Base-by-base conservation (phyloP, 2,329 filamentous ascomycete species). In the Ophiostoma australiae region DNA sequence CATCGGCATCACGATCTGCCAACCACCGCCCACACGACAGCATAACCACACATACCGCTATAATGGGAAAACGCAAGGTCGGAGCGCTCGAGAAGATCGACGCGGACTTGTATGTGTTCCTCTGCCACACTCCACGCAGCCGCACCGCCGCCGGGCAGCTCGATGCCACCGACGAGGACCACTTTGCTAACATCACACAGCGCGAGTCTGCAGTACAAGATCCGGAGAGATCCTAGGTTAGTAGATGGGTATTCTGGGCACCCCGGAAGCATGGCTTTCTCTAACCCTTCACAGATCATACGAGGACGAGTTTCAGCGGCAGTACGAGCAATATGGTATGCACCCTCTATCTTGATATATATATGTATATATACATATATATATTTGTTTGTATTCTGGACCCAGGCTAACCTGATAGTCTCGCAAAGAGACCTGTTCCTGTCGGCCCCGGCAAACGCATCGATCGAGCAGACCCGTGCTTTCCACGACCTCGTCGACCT, bases 61-160 rank as follows among this genome's bases (percentile, higher is more conserved):
- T 67, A 73, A 95, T 93, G 89, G 91, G 89, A 72, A 97, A 97
- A 82, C 87, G 93, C 80, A 96, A 95, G 83, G 87, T 97, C 72
- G 92, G 91, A 71, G 94, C 94, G 73, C 89, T 97, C 80, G 94
- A 97, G 82, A 97, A 97, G 86, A 89, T 97, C 76, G 94, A 97
- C 78, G 94, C 93, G 44, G 93, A 97, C 81, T 84, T 96, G 87
- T 78, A 23, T 48, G 71, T 37, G 35, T 20, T 66, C 27, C 15
- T 75, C n/a, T 10, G 11, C 31, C 20, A 8, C 37, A 2, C 63
- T n/a, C n/a, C 63, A 73, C 72, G n/a, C 7, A 23, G 20, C 27
- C 27, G 58, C 58, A 23, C 2, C 31, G 31, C 17, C 63, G 27
- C 17, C 33, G 10, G n/a, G n/a, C 52, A 58, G 23, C 52, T 5